A percentile compares a stretch with the other conserved stretches of the same genome.
phyloP scores from a whole-genome alignment of 257 asterid genomes.

The Coffea eugenioides region DNA sequence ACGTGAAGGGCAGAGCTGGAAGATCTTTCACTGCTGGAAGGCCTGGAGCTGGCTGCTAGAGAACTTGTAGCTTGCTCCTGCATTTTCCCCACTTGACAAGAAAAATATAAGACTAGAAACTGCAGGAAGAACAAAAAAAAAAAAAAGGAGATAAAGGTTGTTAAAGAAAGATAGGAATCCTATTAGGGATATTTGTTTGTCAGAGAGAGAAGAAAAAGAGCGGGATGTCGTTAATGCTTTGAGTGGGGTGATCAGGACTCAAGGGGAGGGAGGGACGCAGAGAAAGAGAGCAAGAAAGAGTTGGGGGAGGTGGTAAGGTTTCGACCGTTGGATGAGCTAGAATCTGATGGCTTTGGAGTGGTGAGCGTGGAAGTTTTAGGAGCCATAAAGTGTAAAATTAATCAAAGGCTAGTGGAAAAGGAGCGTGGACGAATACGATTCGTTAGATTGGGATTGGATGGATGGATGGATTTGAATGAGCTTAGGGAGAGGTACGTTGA shows the following conservation, averaged over 20 bases:
- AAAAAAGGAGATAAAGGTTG: slow-evolving; percentile 14
- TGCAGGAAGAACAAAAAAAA: slow-evolving; percentile 9
- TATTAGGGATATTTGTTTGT: slow-evolving; percentile 31
- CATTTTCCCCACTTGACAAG: slow-evolving; percentile 39
- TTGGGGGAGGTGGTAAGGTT: slow-evolving; percentile 12
- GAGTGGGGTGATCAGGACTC: slow-evolving; percentile 1
- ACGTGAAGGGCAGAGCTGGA: slow-evolving; percentile 81
- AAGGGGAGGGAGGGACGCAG: not conserved
- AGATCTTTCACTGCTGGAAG: slow-evolving; percentile 94
- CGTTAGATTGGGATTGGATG: slow-evolving; percentile 37
- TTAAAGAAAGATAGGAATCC: not conserved
- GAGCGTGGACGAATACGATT: slow-evolving; percentile 38
- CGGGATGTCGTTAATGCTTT: slow-evolving; percentile 57
- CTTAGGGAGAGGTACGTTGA: slow-evolving; percentile 7
- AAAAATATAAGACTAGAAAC: not conserved
- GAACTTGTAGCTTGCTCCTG: slow-evolving; percentile 91
- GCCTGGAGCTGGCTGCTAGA: slow-evolving; percentile 70
- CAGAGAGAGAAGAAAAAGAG: slow-evolving; percentile 41
- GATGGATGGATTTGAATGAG: slow-evolving; percentile 25
- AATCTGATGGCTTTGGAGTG: slow-evolving; percentile 33
- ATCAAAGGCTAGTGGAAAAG: slow-evolving; percentile 57
- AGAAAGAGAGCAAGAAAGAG: slow-evolving; percentile 6
- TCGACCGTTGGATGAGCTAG: slow-evolving; percentile 46
- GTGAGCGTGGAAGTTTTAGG: slow-evolving; percentile 63
- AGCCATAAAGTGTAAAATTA: slow-evolving; percentile 61